Percentiles rank a stretch among this genome's conserved stretches.
phyloP scores from a whole-genome alignment of 345 rosid genomes.

The Syzygium oleosum region DNA sequence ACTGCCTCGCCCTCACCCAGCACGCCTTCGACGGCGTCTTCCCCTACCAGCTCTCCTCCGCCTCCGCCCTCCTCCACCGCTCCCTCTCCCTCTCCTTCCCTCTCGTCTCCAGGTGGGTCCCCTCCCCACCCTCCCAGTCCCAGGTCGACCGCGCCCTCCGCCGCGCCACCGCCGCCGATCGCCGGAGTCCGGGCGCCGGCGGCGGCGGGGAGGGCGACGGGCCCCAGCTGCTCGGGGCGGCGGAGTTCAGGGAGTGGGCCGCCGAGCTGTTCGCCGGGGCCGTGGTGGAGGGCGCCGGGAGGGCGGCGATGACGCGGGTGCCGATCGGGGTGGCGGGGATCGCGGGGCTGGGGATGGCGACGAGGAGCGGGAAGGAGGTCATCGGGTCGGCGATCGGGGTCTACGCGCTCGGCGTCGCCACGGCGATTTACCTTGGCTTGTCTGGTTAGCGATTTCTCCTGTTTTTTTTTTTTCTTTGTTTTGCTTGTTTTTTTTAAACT shows the following conservation, averaged over 20 bases:
- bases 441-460: conserved; percentile 23
- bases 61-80: conserved; percentile 56
- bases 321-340: conserved; percentile 72
- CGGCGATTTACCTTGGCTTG: conserved; percentile 61
- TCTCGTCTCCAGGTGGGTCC: conserved; percentile 47
- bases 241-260: conserved; percentile 64
- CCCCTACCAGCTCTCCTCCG: conserved; percentile 65
- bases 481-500: background rate
- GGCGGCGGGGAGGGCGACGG: background rate
- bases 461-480: background rate
- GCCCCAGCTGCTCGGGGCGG: conserved; percentile 18
- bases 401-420: conserved; percentile 70
- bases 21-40: conserved; percentile 69
- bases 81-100: conserved; percentile 21
- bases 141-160: conserved; percentile 70
- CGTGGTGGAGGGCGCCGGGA: conserved; percentile 58
- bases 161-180: conserved; percentile 12
- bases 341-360: conserved; percentile 54
- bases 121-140: conserved; percentile 57
- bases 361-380: conserved; percentile 36
- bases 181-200: background rate
- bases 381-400: conserved; percentile 62
- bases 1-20: conserved; percentile 64
- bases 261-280: conserved; percentile 45
- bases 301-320: conserved; percentile 42